phyloP scores from a whole-genome alignment of 2,329 filamentous ascomycete genomes.

The Alternaria novae-zelandiae region DNA sequence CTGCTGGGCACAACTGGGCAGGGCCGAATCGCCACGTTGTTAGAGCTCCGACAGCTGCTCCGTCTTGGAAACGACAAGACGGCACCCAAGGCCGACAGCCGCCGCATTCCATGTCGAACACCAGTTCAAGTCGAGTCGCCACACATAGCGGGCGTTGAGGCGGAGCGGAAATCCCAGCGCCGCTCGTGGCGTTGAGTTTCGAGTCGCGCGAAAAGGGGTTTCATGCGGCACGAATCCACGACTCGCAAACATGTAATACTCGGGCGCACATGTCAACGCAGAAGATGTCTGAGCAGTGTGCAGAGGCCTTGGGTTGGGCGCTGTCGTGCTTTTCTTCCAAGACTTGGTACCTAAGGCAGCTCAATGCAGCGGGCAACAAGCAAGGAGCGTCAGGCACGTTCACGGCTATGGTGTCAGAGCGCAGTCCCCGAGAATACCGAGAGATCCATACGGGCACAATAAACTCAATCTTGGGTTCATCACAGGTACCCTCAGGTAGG shows the following conservation, averaged over 20 bases:
- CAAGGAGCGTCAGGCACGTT: background rate
- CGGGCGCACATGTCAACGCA: background rate
- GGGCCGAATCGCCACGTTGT: constrained; percentile 1
- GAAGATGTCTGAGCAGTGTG: background rate
- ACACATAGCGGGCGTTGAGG: background rate
- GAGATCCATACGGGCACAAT: background rate
- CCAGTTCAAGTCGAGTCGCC: background rate
- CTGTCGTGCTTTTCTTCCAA: background rate
- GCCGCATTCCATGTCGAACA: background rate
- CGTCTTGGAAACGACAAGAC: background rate
- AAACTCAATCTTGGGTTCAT: background rate
- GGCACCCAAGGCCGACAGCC: background rate
- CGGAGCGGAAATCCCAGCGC: constrained; percentile 7
- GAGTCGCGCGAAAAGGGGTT: background rate
- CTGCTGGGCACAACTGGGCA: background rate
- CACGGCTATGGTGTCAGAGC: background rate
- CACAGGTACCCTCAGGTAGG: background rate
- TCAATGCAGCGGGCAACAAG: background rate
- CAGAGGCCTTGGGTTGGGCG: constrained; percentile 1
- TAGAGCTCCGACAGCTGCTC: background rate
- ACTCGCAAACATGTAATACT: background rate
- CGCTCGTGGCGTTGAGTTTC: background rate
- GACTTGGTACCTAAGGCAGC: background rate
- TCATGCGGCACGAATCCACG: background rate
- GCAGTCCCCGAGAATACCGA: background rate